Conservation (phyloP, 148 eudicot genomes). For the Amaranthus hypochondriacus region DNA sequence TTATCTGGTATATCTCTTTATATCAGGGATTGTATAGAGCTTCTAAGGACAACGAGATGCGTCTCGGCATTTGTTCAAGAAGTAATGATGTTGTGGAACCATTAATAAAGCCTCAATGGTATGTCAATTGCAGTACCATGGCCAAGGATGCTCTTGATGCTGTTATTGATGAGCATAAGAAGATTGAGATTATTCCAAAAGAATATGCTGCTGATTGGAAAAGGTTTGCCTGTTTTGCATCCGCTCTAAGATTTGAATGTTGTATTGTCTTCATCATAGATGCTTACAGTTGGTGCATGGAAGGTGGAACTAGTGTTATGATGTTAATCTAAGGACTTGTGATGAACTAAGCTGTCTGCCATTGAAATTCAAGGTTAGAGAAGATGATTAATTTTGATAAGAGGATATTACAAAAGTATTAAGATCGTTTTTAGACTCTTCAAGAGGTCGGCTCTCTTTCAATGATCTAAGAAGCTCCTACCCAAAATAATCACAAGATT, state of each 20-base stretch:
- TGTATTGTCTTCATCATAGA: background rate
- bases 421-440: too few species aligned
- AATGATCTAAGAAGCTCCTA: too few species aligned
- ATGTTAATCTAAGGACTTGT: background rate
- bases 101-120: conserved; percentile 96
- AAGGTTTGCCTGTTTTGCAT: conserved; percentile 41
- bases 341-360: background rate
- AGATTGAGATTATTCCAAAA: conserved; percentile 76
- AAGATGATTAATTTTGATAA: too few species aligned
- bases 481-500: too few species aligned
- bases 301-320: background rate
- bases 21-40: conserved; percentile 85
- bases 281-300: background rate
- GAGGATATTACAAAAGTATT: too few species aligned
- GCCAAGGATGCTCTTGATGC: conserved; percentile 89
- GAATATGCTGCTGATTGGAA: conserved; percentile 94
- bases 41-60: conserved; percentile 76
- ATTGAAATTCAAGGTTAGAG: too few species aligned
- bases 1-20: conserved; percentile 1
- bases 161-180: conserved; percentile 49
- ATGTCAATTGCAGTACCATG: conserved; percentile 70
- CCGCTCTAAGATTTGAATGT: conserved; percentile 5
- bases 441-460: too few species aligned
- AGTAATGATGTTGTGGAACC: conserved; percentile 92
- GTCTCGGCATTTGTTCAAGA: conserved; percentile 86